phyloP scores from a whole-genome alignment of 1,139 yeast genomes.

The Candida tropicalis region DNA sequence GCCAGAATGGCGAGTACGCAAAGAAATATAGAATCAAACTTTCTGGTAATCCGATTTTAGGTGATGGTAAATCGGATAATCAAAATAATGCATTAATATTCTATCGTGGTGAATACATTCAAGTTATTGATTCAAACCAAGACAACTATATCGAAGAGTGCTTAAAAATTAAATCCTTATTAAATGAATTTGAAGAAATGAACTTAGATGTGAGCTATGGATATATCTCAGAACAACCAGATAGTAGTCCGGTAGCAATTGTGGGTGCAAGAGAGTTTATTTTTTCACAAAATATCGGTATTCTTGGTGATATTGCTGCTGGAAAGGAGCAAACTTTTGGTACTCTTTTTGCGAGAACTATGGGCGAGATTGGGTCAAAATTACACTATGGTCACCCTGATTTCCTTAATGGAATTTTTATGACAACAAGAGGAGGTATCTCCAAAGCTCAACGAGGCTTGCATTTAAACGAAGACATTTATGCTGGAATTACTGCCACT shows the following conservation, averaged over 20 bases:
- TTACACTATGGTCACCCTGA: conserved; percentile 94
- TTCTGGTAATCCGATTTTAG: conserved; percentile 86
- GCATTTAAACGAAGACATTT: conserved; percentile 87
- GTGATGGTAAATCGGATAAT: conserved; percentile 89
- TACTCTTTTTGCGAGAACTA: conserved; percentile 81
- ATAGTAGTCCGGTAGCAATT: conserved; percentile 66
- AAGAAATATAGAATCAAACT: conserved; percentile 59
- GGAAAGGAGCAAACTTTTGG: conserved; percentile 95
- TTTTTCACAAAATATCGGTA: conserved; percentile 83
- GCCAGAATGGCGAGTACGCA: conserved; percentile 39
- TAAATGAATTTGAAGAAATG: conserved; percentile 78
- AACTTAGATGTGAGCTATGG: conserved; percentile 36
- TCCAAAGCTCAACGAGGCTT: conserved; percentile 88
- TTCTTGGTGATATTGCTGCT: conserved; percentile 89
- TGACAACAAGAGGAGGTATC: conserved; percentile 90
- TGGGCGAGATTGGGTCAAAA: conserved; percentile 86
- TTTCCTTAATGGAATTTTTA: conserved; percentile 77
- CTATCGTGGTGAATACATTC: conserved; percentile 84
- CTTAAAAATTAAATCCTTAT: conserved; percentile 71
- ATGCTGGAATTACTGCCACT: conserved; percentile 86
- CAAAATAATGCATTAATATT: conserved; percentile 79
- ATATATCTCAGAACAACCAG: conserved; percentile 27
- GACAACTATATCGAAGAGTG: conserved; percentile 88
- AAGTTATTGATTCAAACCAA: conserved; percentile 86
- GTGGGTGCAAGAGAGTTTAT: conserved; percentile 89